Conservation (phyloP, 441 rosid species). For the Erodium moschatum region DNA sequence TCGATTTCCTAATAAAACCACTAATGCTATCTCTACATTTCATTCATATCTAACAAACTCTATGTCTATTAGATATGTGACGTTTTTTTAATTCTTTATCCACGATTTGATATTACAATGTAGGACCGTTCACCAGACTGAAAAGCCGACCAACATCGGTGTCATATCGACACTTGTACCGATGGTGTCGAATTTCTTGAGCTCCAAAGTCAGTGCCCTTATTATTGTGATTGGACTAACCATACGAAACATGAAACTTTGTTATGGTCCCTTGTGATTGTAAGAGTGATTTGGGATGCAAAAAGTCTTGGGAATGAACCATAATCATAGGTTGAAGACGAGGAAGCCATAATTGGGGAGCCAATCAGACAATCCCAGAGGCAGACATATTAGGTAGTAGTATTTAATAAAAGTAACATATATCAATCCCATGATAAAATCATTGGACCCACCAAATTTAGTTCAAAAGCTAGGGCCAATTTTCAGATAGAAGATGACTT, state of each 20-base stretch:
- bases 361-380: background rate
- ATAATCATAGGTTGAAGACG: background rate
- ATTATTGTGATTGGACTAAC: no score
- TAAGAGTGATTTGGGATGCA: background rate
- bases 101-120: no score
- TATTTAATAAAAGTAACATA: background rate
- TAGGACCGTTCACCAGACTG: no score
- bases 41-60: slow-evolving; percentile 6
- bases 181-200: no score
- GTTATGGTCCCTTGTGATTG: no score
- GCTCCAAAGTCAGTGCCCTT: no score
- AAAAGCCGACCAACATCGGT: no score
- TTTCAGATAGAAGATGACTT: background rate
- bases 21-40: background rate
- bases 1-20: background rate
- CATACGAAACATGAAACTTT: no score
- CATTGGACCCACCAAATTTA: background rate
- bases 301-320: background rate
- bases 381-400: background rate
- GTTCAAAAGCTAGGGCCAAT: background rate
- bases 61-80: background rate
- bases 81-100: no score
- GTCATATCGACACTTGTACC: no score
- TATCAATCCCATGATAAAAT: background rate
- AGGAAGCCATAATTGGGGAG: background rate